phyloP scores from a whole-genome alignment of 495 filamentous ascomycete species.

The Opeltia flavorubescens region DNA sequence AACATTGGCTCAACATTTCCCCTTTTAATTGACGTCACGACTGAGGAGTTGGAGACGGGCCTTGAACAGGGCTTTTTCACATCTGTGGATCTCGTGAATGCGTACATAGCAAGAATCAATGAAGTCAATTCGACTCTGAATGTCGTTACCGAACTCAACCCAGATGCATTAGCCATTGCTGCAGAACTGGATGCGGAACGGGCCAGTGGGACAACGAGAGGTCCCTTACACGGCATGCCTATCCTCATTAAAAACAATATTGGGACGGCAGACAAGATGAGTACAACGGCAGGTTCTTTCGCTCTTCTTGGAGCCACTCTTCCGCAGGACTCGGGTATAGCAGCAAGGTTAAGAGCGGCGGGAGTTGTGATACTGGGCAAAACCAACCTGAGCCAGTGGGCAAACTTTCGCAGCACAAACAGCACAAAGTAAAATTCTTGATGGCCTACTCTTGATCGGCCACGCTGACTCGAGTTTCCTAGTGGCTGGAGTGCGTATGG shows the following conservation, averaged over 20 bases:
- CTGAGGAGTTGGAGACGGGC: slow-evolving; percentile 37
- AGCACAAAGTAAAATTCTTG: no score
- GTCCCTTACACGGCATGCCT: slow-evolving; percentile 43
- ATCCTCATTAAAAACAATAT: slow-evolving; percentile 59
- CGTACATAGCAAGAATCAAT: slow-evolving; percentile 36
- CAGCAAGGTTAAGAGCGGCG: slow-evolving; percentile 31
- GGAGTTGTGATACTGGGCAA: slow-evolving; percentile 42
- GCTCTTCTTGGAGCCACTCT: slow-evolving; percentile 37
- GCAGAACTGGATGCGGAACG: slow-evolving; percentile 36
- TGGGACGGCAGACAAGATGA: slow-evolving; percentile 48
- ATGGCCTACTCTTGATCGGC: no score
- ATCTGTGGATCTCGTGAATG: slow-evolving; percentile 43
- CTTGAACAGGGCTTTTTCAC: slow-evolving; percentile 37
- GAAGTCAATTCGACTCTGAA: slow-evolving; percentile 38
- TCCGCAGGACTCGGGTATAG: slow-evolving; percentile 30
- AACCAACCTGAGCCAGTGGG: slow-evolving; percentile 41
- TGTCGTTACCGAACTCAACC: slow-evolving; percentile 42
- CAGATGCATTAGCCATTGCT: slow-evolving; percentile 39
- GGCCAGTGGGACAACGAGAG: slow-evolving; percentile 21
- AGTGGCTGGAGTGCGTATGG: slow-evolving; percentile 43
- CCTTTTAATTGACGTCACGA: slow-evolving; percentile 32
- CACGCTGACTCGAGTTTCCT: no score
- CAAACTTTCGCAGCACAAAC: slow-evolving; percentile 31
- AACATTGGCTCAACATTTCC: slow-evolving; percentile 17
- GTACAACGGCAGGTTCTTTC: slow-evolving; percentile 47